A percentile compares a stretch with the other conserved stretches of the same genome.
Conservation (phyloP, 1,284 basidiomycete genomes). For the Rhodotorula sp. region DNA sequence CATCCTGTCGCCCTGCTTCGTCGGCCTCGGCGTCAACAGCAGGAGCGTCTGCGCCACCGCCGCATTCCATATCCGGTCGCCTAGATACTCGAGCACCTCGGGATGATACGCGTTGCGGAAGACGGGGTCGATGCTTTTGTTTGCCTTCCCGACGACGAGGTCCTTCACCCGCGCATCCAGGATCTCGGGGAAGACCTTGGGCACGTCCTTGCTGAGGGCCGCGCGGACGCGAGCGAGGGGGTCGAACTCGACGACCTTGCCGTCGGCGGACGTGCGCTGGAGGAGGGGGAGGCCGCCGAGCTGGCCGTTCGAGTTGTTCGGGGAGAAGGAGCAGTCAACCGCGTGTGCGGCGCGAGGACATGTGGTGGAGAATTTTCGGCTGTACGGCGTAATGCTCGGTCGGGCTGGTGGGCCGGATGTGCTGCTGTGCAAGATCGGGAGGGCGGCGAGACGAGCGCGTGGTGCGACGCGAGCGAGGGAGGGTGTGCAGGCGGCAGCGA, state of each 20-base stretch:
- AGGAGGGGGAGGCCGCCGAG: neutral
- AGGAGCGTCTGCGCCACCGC: neutral
- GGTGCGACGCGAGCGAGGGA: too few species aligned
- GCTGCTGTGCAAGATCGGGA: too few species aligned
- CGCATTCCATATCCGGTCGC: conserved; percentile 5
- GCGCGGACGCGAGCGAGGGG: neutral
- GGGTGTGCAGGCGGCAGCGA: too few species aligned
- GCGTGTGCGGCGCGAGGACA: too few species aligned
- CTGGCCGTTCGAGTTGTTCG: too few species aligned
- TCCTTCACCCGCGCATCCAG: neutral
- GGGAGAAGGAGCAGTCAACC: neutral
- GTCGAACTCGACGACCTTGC: neutral
- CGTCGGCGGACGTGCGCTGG: neutral
- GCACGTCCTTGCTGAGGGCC: neutral
- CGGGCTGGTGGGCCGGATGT: too few species aligned
- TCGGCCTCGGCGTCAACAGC: neutral
- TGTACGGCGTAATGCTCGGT: too few species aligned
- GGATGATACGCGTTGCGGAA: conserved; percentile 7
- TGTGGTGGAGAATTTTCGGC: too few species aligned
- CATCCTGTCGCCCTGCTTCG: neutral
- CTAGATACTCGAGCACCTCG: conserved; percentile 13
- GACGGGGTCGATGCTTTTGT: neutral
- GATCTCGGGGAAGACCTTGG: neutral
- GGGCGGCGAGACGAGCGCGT: too few species aligned
- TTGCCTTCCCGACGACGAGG: neutral